A percentile compares a stretch with the other conserved stretches of the same genome.
Evolutionary conservation across 164 flowering plant species (phyloP).

Genomic region (Hamamelis virginiana): DNA sequence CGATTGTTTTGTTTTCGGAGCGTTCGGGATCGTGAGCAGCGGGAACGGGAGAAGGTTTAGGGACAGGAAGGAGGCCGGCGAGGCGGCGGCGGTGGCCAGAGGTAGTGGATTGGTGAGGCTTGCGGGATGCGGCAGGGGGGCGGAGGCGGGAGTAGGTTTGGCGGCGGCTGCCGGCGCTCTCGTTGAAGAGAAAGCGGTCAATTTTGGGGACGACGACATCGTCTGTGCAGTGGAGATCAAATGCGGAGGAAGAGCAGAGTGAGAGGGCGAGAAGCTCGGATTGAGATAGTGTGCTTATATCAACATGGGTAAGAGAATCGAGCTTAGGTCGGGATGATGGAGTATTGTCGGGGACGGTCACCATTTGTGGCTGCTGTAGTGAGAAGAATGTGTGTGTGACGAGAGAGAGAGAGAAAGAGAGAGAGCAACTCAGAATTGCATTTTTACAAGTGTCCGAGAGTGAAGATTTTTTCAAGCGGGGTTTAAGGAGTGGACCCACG

Average conservation of each 20-base stretch:
- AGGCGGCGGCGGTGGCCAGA: constrained; percentile 32
- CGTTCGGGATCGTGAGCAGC: constrained; percentile 23
- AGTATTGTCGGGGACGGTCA: background rate
- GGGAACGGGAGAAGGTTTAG: constrained; percentile 11
- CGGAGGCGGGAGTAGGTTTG: constrained; percentile 50
- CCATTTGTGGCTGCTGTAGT: background rate
- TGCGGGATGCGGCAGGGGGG: constrained; percentile 15
- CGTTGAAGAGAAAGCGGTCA: constrained; percentile 47
- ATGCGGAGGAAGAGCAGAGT: constrained; percentile 28
- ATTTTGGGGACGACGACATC: constrained; percentile 29
- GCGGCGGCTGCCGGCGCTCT: constrained; percentile 47
- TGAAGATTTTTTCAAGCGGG: no score
- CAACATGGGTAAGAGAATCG: constrained; percentile 29
- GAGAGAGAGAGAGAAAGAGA: no score
- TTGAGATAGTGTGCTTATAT: constrained; percentile 40
- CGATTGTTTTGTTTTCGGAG: constrained; percentile 31
- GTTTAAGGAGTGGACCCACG: no score
- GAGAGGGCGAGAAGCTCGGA: constrained; percentile 50
- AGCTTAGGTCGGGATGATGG: background rate
- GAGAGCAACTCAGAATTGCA: no score
- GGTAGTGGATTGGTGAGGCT: background rate
- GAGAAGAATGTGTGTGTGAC: no score
- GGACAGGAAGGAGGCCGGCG: constrained; percentile 27
- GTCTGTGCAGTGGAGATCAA: constrained; percentile 22
- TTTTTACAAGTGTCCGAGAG: no score